These are phyloP conservation scores for Symbiodinium natans DNA, from an alignment of 73 alveolate species.

Conservation along the genomic window DNA sequence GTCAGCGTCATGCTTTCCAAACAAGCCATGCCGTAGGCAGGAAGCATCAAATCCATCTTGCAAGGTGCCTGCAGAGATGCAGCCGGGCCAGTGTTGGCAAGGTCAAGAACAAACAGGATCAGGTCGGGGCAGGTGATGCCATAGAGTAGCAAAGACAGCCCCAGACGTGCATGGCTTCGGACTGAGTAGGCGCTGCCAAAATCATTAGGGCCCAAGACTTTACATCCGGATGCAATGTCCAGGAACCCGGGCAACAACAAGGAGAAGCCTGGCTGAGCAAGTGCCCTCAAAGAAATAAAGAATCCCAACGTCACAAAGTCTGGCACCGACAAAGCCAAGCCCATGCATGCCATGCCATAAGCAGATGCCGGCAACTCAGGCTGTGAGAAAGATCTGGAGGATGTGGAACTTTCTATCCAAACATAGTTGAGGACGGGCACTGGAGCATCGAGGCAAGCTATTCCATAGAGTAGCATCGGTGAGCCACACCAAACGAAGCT, in stretches of 20 bases:
- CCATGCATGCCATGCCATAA: constrained; percentile 80
- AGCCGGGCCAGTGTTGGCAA: constrained; percentile 9
- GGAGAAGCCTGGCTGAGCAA: constrained; percentile 18
- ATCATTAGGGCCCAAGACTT: constrained; percentile 68
- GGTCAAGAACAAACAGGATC: not conserved
- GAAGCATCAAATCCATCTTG: not conserved
- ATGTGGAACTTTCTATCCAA: not conserved
- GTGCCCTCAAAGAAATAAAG: constrained; percentile 3
- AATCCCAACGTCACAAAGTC: constrained; percentile 67
- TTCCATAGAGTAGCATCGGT: constrained; percentile 14
- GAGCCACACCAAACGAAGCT: constrained; percentile 46
- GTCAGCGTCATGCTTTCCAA: not conserved
- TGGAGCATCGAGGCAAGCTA: constrained; percentile 27
- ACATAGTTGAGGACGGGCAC: not conserved
- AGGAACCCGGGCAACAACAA: constrained; percentile 11
- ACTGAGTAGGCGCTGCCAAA: constrained; percentile 55
- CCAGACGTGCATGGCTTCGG: constrained; percentile 57
- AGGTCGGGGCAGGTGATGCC: constrained; percentile 47
- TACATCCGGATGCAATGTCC: constrained; percentile 36
- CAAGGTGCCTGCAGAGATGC: not conserved
- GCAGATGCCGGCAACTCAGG: not conserved
- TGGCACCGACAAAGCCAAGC: not conserved
- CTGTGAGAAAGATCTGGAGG: constrained; percentile 20
- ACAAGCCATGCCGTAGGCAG: constrained; percentile 44
- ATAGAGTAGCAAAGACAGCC: not conserved